These are phyloP conservation scores for Gossypium davidsonii DNA, from an alignment of 441 rosid species.

Conservation along the genomic window DNA sequence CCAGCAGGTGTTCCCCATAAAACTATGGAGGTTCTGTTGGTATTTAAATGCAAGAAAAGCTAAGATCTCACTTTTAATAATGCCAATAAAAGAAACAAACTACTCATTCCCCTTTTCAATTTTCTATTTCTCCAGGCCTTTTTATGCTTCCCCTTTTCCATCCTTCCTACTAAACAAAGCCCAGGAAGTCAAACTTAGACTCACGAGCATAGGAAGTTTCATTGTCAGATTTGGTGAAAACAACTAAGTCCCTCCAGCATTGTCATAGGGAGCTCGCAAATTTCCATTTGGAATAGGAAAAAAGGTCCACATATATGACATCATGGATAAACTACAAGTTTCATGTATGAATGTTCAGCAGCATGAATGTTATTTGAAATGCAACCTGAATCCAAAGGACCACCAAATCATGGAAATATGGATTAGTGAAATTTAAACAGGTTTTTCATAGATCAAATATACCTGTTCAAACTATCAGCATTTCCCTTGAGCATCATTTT, in stretches of 20 bases:
- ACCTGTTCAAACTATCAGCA: conserved; percentile 98
- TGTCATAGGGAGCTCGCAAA: background rate
- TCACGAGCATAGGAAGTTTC: background rate
- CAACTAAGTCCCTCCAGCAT: background rate
- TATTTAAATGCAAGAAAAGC: background rate
- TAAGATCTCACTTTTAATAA: background rate
- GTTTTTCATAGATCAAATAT: conserved; percentile 13
- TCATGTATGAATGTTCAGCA: background rate
- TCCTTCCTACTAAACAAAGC: background rate
- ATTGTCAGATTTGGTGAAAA: background rate
- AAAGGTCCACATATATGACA: background rate
- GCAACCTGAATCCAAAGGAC: background rate
- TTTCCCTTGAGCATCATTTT: conserved; percentile 91
- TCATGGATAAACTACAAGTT: background rate
- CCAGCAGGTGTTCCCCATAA: background rate
- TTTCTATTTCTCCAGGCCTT: background rate
- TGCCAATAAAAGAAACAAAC: background rate
- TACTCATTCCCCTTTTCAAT: background rate
- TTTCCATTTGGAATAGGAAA: background rate
- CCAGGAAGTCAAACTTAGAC: background rate
- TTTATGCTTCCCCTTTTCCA: background rate
- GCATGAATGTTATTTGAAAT: background rate
- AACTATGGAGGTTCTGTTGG: background rate
- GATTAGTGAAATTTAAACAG: background rate
- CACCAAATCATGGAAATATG: background rate